phyloP scores from a whole-genome alignment of 2,329 filamentous ascomycete species.

The Niveomyces coronatus region DNA sequence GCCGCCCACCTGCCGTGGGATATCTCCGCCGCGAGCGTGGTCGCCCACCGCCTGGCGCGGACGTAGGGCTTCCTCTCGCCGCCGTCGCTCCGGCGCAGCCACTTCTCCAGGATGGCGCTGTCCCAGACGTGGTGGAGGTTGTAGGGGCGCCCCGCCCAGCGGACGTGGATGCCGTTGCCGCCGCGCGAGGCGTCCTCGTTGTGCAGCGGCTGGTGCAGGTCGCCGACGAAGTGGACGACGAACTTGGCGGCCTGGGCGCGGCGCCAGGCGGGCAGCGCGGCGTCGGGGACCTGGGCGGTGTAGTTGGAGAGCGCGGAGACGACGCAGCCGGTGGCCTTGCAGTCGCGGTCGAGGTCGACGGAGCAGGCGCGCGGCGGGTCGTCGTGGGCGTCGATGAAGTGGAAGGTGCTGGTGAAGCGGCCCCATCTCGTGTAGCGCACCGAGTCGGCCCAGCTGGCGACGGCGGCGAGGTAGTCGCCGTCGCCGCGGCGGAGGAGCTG shows the following conservation, averaged over 20 bases:
- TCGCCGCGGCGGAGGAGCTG: slow-evolving; percentile 43
- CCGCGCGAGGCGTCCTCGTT: slow-evolving; percentile 53
- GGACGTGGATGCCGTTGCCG: slow-evolving; percentile 58
- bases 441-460: slow-evolving; percentile 59
- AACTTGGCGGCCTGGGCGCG: slow-evolving; percentile 55
- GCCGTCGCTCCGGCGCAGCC: slow-evolving; percentile 45
- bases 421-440: slow-evolving; percentile 55
- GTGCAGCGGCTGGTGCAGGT: slow-evolving; percentile 60
- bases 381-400: slow-evolving; percentile 62
- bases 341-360: slow-evolving; percentile 50
- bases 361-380: slow-evolving; percentile 46
- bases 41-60: slow-evolving; percentile 45
- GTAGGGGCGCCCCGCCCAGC: slow-evolving; percentile 43
- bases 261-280: slow-evolving; percentile 31
- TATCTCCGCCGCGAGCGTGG: slow-evolving; percentile 44
- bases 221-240: slow-evolving; percentile 57
- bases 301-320: slow-evolving; percentile 51
- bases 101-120: slow-evolving; percentile 55
- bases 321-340: slow-evolving; percentile 51
- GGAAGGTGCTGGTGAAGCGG: slow-evolving; percentile 50
- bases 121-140: slow-evolving; percentile 72
- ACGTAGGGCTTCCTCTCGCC: slow-evolving; percentile 38
- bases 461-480: slow-evolving; percentile 48
- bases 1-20: slow-evolving; percentile 42
- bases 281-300: slow-evolving; percentile 43